A percentile compares a stretch with the other conserved stretches of the same genome.
phyloP scores from a whole-genome alignment of 345 rosid species.

The Geranium brycei region DNA sequence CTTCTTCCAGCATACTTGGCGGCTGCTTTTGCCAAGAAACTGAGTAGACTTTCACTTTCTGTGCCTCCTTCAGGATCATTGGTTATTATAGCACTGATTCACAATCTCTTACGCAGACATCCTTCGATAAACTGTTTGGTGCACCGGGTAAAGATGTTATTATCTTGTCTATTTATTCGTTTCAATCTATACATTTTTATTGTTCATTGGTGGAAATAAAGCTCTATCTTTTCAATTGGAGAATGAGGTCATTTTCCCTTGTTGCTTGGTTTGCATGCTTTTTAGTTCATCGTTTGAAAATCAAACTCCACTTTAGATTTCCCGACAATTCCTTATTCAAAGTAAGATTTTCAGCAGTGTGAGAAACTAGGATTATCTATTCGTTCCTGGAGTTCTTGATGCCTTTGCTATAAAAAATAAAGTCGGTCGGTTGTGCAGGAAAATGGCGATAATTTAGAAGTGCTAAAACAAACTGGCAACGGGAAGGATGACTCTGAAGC shows the following conservation, averaged over 20 bases:
- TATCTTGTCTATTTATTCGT: background rate
- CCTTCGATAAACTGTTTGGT: slow-evolving; percentile 90
- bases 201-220: background rate
- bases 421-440: slow-evolving; percentile 26
- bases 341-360: too few species aligned
- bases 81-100: slow-evolving; percentile 67
- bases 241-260: background rate
- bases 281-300: too few species aligned
- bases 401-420: background rate
- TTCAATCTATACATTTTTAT: background rate
- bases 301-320: too few species aligned
- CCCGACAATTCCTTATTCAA: too few species aligned
- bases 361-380: too few species aligned
- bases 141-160: slow-evolving; percentile 40
- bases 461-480: slow-evolving; percentile 20
- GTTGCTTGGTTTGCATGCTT: background rate
- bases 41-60: slow-evolving; percentile 64
- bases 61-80: slow-evolving; percentile 80
- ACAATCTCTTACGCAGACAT: slow-evolving; percentile 77
- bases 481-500: slow-evolving; percentile 11
- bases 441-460: slow-evolving; percentile 24
- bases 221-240: background rate
- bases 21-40: slow-evolving; percentile 82
- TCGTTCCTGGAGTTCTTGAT: background rate
- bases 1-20: slow-evolving; percentile 96